phyloP scores from a whole-genome alignment of 371 early-diverging fungal species.

The Smittium culicis region DNA sequence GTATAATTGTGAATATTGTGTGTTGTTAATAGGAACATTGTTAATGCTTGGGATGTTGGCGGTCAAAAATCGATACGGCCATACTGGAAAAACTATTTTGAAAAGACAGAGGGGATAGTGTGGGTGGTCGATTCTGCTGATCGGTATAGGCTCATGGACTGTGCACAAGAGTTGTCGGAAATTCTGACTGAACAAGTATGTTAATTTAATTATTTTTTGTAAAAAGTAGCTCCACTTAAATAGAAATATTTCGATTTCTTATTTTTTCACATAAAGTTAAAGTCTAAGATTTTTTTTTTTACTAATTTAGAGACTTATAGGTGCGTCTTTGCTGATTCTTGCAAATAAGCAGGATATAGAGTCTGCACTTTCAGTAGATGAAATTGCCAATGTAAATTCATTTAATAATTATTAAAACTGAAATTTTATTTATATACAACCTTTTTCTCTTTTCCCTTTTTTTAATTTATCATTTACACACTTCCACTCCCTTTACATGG shows the following conservation, averaged over 20 bases:
- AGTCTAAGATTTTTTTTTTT: constrained; percentile 20
- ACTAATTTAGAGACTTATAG: constrained; percentile 70
- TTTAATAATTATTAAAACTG: no score
- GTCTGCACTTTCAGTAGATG: constrained; percentile 54
- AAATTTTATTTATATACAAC: no score
- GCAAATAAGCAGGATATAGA: constrained; percentile 94
- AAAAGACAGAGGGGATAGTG: constrained; percentile 93
- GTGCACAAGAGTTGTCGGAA: constrained; percentile 56
- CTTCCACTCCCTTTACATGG: no score
- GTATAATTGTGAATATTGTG: constrained; percentile 2
- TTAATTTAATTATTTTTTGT: no score
- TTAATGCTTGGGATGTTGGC: constrained; percentile 96
- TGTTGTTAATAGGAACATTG: constrained; percentile 39
- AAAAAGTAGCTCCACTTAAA: no score
- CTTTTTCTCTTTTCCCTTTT: no score
- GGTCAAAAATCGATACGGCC: constrained; percentile 94
- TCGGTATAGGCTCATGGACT: constrained; percentile 61
- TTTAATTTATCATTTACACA: no score
- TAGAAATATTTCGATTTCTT: no score
- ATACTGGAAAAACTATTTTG: constrained; percentile 99
- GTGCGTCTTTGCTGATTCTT: constrained; percentile 81
- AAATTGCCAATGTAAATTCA: constrained; percentile 39
- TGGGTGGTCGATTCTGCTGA: constrained; percentile 98
- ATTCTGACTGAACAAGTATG: constrained; percentile 70
- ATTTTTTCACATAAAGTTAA: no score